These are phyloP conservation scores for Penicillium hordei DNA, from an alignment of 2,329 filamentous ascomycete genomes.

Conservation along the genomic window DNA sequence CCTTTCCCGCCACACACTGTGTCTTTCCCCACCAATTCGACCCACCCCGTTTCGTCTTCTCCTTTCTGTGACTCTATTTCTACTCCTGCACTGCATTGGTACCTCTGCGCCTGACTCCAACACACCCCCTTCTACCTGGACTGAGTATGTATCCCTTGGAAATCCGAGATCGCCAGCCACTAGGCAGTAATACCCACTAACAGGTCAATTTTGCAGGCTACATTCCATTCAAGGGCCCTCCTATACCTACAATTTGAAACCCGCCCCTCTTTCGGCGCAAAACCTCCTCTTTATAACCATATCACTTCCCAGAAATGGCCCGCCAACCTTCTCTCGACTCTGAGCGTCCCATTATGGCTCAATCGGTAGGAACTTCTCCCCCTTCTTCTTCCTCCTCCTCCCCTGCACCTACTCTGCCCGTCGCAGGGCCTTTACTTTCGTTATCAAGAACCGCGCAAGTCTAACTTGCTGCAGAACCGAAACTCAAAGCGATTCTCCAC, in stretches of 20 bases:
- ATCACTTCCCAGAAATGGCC: constrained; percentile 29
- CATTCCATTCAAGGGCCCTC: constrained; percentile 1
- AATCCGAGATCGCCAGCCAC: background rate
- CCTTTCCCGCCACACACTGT: background rate
- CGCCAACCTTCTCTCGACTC: constrained; percentile 52
- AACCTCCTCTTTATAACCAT: constrained; percentile 1
- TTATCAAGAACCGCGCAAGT: background rate
- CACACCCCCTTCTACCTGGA: background rate
- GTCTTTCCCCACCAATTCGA: constrained; percentile 12
- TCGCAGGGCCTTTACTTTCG: background rate
- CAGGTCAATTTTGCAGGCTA: constrained; percentile 1
- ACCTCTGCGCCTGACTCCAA: background rate
- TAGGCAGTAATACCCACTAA: constrained; percentile 8
- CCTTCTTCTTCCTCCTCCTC: background rate
- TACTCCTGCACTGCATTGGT: background rate
- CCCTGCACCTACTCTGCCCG: background rate
- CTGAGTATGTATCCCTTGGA: constrained; percentile 2
- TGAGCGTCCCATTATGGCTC: constrained; percentile 56
- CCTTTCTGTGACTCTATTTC: constrained; percentile 14
- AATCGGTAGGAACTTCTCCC: constrained; percentile 45
- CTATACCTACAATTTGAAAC: constrained; percentile 2
- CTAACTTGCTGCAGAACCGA: constrained; percentile 41
- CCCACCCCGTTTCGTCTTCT: constrained; percentile 24
- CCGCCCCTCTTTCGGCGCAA: background rate
- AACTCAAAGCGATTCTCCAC: constrained; percentile 56